phyloP scores from a whole-genome alignment of 192 early-diverging fungal species.

The Gonapodya sp. region DNA sequence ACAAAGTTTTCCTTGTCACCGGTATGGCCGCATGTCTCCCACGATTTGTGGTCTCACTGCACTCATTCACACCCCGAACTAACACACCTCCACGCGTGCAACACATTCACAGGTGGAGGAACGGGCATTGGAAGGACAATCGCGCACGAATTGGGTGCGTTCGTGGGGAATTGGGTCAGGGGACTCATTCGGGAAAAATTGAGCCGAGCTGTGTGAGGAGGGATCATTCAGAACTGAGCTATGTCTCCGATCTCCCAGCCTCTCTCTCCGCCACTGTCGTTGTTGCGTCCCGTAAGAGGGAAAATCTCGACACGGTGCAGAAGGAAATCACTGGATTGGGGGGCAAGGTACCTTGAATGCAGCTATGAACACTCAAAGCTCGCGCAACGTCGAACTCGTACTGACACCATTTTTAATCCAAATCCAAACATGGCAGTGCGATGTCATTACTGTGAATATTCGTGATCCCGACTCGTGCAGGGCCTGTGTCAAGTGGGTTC shows the following conservation, averaged over 20 bases:
- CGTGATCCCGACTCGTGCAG: conserved; percentile 28
- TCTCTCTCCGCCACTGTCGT: conserved; percentile 37
- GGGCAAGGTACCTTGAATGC: too few relatives aligned
- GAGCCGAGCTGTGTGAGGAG: too few relatives aligned
- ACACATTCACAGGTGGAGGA: conserved; percentile 24
- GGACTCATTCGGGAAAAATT: too few relatives aligned
- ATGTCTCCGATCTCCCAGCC: conserved; percentile 32
- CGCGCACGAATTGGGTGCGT: background rate
- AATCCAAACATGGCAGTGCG: too few relatives aligned
- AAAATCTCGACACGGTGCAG: conserved; percentile 22
- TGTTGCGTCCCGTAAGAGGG: conserved; percentile 29
- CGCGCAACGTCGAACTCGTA: too few relatives aligned
- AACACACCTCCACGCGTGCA: too few relatives aligned
- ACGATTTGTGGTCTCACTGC: background rate
- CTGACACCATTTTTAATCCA: too few relatives aligned
- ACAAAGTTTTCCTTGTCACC: conserved; percentile 35
- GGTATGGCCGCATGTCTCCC: background rate
- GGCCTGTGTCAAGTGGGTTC: conserved; percentile 10
- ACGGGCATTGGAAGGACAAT: conserved; percentile 28
- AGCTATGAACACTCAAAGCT: too few relatives aligned
- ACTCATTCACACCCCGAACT: background rate
- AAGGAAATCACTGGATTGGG: conserved; percentile 28
- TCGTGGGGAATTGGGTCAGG: too few relatives aligned
- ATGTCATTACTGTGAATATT: conserved; percentile 27
- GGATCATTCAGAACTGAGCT: conserved; percentile 15